phyloP scores from a whole-genome alignment of 1,284 basidiomycete species.

The Naganishia liquefaciens region DNA sequence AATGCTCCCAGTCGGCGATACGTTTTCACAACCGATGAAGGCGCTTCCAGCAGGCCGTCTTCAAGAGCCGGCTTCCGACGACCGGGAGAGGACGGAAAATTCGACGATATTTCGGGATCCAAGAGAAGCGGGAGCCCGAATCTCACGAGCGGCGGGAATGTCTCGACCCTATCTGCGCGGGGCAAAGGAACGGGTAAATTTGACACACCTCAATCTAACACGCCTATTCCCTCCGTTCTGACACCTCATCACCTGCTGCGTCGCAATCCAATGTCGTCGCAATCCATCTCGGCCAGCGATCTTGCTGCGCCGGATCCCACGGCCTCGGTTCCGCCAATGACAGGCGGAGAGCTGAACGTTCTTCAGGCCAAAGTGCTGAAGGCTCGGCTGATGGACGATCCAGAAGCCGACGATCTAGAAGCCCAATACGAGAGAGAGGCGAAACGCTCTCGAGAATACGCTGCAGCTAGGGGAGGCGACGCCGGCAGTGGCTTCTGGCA shows the following conservation, averaged over 20 bases:
- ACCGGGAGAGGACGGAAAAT: conserved; percentile 62
- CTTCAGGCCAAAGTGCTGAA: conserved; percentile 89
- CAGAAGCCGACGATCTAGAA: conserved; percentile 73
- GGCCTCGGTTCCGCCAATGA: conserved; percentile 49
- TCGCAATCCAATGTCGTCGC: conserved; percentile 25
- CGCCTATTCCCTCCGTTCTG: conserved; percentile 85
- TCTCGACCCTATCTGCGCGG: conserved; percentile 31
- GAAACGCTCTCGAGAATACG: conserved; percentile 55
- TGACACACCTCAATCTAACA: conserved; percentile 51
- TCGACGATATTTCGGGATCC: conserved; percentile 41
- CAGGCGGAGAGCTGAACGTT: conserved; percentile 72
- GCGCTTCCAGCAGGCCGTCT: conserved; percentile 56
- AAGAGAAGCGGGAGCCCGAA: conserved; percentile 39
- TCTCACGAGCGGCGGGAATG: conserved; percentile 27
- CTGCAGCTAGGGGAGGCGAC: conserved; percentile 50
- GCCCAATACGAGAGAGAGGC: conserved; percentile 74
- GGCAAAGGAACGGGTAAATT: conserved; percentile 30
- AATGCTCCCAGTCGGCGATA: conserved; percentile 48
- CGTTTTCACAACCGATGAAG: conserved; percentile 50
- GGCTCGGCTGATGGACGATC: conserved; percentile 76
- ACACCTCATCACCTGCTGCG: conserved; percentile 61
- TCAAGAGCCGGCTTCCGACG: conserved; percentile 76
- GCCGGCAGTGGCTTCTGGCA: conserved; percentile 52
- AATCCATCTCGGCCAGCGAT: conserved; percentile 7
- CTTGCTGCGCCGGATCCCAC: conserved; percentile 36